Evolutionary conservation across 139 green algal genomes (phyloP).

Genomic region (Haematococcus sp.): DNA sequence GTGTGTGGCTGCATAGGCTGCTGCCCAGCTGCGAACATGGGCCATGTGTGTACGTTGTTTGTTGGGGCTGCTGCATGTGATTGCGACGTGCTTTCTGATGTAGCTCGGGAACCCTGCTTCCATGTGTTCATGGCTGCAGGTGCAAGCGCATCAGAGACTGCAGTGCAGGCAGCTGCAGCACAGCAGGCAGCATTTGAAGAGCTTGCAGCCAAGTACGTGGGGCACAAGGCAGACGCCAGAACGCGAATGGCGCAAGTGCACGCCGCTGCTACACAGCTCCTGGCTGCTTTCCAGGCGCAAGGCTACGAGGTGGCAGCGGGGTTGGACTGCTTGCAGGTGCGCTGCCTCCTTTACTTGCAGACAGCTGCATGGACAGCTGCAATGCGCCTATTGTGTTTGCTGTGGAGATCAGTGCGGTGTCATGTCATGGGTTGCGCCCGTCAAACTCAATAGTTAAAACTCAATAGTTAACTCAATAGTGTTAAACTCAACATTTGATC

Average conservation of each 20-base stretch:
- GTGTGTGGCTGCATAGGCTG: too few relatives aligned
- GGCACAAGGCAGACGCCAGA: background rate
- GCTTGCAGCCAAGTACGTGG: background rate
- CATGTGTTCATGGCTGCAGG: background rate
- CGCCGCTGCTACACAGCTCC: background rate
- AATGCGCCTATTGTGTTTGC: too few relatives aligned
- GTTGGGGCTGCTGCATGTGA: too few relatives aligned
- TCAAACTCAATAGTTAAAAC: too few relatives aligned
- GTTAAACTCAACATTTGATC: too few relatives aligned
- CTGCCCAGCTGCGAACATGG: too few relatives aligned
- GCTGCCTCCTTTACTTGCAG: too few relatives aligned
- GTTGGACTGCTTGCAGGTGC: background rate
- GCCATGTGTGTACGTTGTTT: too few relatives aligned
- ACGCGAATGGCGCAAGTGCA: background rate
- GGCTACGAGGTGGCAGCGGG: slow-evolving; percentile 4
- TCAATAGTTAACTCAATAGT: too few relatives aligned
- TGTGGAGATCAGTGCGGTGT: too few relatives aligned
- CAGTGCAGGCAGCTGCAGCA: background rate
- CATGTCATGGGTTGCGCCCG: too few relatives aligned
- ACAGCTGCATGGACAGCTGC: background rate
- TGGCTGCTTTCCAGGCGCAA: background rate
- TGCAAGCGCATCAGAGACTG: background rate
- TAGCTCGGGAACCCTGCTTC: background rate
- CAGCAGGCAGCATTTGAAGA: background rate
- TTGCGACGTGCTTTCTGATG: too few relatives aligned